Conservation (phyloP, 2,329 filamentous ascomycete genomes). For the Orbilia oligospora region DNA sequence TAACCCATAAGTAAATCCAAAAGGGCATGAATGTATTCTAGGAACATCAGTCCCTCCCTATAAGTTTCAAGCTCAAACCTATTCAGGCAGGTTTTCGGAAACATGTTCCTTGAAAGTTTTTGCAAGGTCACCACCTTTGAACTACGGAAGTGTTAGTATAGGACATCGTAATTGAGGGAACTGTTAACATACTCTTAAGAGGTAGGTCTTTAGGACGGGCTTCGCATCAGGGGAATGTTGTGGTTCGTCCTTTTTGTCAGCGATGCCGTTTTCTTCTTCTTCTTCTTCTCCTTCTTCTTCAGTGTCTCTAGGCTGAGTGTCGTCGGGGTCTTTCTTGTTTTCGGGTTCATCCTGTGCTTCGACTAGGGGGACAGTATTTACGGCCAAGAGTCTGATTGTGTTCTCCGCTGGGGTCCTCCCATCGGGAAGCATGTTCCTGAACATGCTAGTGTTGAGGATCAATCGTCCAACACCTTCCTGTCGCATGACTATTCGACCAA, state of each 20-base stretch:
- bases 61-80: background rate
- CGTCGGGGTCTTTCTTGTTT: background rate
- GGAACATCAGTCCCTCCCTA: background rate
- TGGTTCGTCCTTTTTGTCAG: conserved; percentile 7
- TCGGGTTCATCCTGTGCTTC: conserved; percentile 39
- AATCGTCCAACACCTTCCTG: conserved; percentile 57
- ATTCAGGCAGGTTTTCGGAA: conserved; percentile 1
- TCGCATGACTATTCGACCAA: conserved; percentile 54
- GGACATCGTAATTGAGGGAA: background rate
- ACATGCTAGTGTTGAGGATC: conserved; percentile 51
- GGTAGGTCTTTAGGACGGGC: conserved; percentile 34
- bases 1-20: conserved; percentile 6
- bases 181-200: conserved; percentile 45
- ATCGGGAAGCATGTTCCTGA: conserved; percentile 42
- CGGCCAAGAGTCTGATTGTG: conserved; percentile 45
- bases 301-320: background rate
- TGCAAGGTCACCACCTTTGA: conserved; percentile 39
- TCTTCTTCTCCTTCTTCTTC: conserved; percentile 13
- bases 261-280: conserved; percentile 5
- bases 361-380: conserved; percentile 37
- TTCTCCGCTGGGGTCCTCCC: conserved; percentile 36
- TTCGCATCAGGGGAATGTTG: background rate
- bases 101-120: conserved; percentile 38
- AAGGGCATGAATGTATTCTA: background rate
- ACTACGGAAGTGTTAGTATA: conserved; percentile 33